Conservation (phyloP, 2,329 filamentous ascomycete species). For the Colletotrichum sidae region DNA sequence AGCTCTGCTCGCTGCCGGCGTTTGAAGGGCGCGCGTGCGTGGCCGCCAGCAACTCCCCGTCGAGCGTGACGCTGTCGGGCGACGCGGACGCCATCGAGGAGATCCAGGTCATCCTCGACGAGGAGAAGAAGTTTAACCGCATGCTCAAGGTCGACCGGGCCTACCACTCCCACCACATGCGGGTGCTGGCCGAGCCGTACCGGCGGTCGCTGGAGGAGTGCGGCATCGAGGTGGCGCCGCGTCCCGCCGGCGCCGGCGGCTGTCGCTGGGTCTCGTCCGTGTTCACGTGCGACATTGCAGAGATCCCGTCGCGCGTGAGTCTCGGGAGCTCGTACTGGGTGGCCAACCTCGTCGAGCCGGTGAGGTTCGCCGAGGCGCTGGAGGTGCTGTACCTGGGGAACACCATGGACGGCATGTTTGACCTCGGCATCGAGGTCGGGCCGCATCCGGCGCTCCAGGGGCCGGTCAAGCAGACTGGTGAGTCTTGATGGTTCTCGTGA, state of each 20-base stretch:
- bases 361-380: constrained; percentile 42
- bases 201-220: neutral
- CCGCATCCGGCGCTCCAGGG: constrained; percentile 54
- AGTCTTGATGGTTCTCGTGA: too few relatives aligned
- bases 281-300: neutral
- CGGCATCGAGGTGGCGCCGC: neutral
- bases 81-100: constrained; percentile 43
- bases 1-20: constrained; percentile 15
- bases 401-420: constrained; percentile 7
- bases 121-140: constrained; percentile 37
- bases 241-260: neutral
- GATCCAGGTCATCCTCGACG: constrained; percentile 39
- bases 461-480: constrained; percentile 47
- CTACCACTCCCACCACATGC: constrained; percentile 48
- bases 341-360: constrained; percentile 44
- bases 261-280: constrained; percentile 11
- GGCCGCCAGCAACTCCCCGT: constrained; percentile 41
- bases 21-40: constrained; percentile 39
- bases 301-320: neutral
- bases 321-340: constrained; percentile 43
- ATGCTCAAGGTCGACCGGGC: constrained; percentile 43
- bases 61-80: constrained; percentile 43
- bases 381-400: neutral
- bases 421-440: constrained; percentile 46
- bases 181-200: constrained; percentile 3